Base-by-base conservation (phyloP, 176 grass and related monocot species). In the Cenchrus purpureus region DNA sequence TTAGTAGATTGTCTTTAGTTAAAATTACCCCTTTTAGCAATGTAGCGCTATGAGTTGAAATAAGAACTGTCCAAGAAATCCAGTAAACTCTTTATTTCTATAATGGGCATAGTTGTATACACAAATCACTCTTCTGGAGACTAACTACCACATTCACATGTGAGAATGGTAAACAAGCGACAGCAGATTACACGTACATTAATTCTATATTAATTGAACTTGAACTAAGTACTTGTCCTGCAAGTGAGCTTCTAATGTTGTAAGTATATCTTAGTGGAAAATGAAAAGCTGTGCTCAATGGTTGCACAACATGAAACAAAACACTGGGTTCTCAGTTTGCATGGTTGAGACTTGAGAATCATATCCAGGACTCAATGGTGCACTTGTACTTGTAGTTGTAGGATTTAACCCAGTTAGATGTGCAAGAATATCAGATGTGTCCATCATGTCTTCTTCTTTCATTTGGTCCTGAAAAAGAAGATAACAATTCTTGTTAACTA, bases 371-470 rank as follows among this genome's bases (percentile, higher is more conserved):
- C 69, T 95, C 93, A 12, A 95, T 79, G 13, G 60, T 54, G 84
- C 69, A 90, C 73, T 92, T 95, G 81, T 87, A 87, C 76, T 79
- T 82, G 34, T 91, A 92, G 50, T 9, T 66, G 65, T 90, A 90
- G 20, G 79, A 79, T 93, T 91, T 50, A 93, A 79, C 7, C 73
- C 87, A 76, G 75, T 94, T 40, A 98, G 87, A 64, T 91, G 89
- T 68, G 79, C 87, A 54, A 93, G 61, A 54, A 93, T 90, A 73
- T 93, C 80, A 8, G 87, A 88, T 1, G 85, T 89, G 53, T 89
- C 91, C 40, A 95, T 77, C 63, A 89, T 80, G 64, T 94, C 91
- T 88, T 92, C 93, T 88, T 84, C 96, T 77, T 99, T 92, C 76
- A 86, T 89, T 25, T 4, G 51, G 34, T 43, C 83, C 93, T 99